These are phyloP conservation scores for Paxillus ammoniavirescens DNA, from an alignment of 768 basidiomycete species.

Conservation along the genomic window DNA sequence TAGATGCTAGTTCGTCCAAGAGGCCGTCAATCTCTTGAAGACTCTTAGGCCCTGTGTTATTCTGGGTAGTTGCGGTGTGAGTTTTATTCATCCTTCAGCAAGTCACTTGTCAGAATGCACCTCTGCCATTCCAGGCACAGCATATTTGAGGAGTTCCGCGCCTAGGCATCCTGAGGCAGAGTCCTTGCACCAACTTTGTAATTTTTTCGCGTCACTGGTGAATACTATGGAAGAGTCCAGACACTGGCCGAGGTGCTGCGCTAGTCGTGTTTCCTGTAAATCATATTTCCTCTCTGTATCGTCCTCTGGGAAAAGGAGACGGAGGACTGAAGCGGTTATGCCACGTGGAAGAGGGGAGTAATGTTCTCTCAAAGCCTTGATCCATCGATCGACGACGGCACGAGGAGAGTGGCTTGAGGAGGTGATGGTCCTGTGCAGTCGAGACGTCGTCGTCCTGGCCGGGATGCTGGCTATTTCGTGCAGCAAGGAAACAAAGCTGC, in stretches of 20 bases:
- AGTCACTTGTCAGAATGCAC: conserved; percentile 13
- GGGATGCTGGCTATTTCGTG: conserved; percentile 40
- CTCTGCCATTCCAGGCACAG: conserved; percentile 36
- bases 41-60: conserved; percentile 32
- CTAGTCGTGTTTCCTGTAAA: conserved; percentile 65
- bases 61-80: conserved; percentile 17
- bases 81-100: background rate
- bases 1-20: conserved; percentile 72
- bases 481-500: conserved; percentile 51
- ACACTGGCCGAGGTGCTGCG: conserved; percentile 47
- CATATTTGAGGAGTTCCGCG: conserved; percentile 50
- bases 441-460: conserved; percentile 17
- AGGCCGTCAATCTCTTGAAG: conserved; percentile 57
- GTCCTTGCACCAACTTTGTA: conserved; percentile 39
- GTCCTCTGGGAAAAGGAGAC: conserved; percentile 83
- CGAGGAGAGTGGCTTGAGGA: conserved; percentile 34
- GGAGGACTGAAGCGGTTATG: conserved; percentile 61
- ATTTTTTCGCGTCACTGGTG: conserved; percentile 23
- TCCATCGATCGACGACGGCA: conserved; percentile 45
- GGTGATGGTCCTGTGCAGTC: conserved; percentile 4
- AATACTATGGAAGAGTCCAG: conserved; percentile 39
- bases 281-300: conserved; percentile 69
- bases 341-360: conserved; percentile 50
- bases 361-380: conserved; percentile 36
- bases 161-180: conserved; percentile 68